These are phyloP conservation scores for Rhodomyrtus tomentosa DNA, from an alignment of 345 rosid genomes.

Conservation along the genomic window DNA sequence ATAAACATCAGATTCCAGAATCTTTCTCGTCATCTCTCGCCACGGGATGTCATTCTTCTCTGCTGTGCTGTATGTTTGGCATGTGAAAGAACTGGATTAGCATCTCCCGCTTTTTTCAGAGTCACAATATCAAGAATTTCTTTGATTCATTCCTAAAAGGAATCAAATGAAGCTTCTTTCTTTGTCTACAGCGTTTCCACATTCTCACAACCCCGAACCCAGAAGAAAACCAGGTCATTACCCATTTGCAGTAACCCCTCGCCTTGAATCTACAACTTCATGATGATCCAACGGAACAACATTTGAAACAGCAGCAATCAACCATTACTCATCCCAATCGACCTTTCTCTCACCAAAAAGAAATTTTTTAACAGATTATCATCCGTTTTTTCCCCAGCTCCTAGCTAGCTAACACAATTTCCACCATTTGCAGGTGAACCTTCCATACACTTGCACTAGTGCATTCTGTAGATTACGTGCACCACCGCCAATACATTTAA, in stretches of 20 bases:
- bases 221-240: neutral
- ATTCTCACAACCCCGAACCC: neutral
- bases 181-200: neutral
- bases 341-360: neutral
- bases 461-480: neutral
- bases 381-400: neutral
- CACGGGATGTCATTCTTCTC: conserved; percentile 53
- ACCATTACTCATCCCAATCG: neutral
- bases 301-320: neutral
- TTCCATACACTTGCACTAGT: neutral
- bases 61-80: conserved; percentile 36
- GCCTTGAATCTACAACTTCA: neutral
- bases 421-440: neutral
- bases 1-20: conserved; percentile 55
- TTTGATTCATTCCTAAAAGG: neutral
- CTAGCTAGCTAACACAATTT: neutral
- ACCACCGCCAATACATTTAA: neutral
- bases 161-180: neutral
- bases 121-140: neutral
- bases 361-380: neutral
- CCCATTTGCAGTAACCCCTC: neutral
- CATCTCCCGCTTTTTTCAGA: neutral
- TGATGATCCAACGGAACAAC: neutral
- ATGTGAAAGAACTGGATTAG: neutral
- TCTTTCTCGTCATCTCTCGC: conserved; percentile 40